Percentiles rank a stretch among this genome's conserved stretches.
Evolutionary conservation across 73 alveolate genomes (phyloP).

Genomic region (Tetrahymena thermophila): DNA sequence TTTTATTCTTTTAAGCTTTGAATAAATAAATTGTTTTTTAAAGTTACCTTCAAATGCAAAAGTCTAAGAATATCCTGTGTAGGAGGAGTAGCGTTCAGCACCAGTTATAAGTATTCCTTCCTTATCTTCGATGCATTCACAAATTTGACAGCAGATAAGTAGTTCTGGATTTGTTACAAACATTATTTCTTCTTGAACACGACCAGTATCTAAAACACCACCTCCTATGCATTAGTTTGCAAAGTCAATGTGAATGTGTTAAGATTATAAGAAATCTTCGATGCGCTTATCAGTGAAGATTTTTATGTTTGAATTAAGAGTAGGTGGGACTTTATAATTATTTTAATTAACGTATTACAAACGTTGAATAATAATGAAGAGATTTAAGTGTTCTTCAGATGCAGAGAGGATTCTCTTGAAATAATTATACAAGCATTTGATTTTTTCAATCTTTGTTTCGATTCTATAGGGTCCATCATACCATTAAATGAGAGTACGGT

Average conservation of each 20-base stretch:
- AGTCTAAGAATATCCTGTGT: slow-evolving; percentile 52
- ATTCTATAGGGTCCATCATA: background rate
- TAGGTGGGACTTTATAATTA: background rate
- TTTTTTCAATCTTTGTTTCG: background rate
- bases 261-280: background rate
- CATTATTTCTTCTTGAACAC: slow-evolving; percentile 76
- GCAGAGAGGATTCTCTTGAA: background rate
- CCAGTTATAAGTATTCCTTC: slow-evolving; percentile 71
- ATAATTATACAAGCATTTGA: background rate
- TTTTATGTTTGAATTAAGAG: background rate
- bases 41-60: slow-evolving; percentile 40
- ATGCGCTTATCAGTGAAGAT: background rate
- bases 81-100: slow-evolving; percentile 57
- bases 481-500: background rate
- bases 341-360: background rate
- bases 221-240: slow-evolving; percentile 83
- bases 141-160: slow-evolving; percentile 37
- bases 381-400: background rate
- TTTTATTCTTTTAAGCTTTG: background rate
- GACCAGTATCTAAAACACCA: slow-evolving; percentile 60
- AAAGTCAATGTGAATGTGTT: slow-evolving; percentile 43
- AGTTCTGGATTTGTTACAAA: slow-evolving; percentile 72
- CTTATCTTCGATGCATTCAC: slow-evolving; percentile 58
- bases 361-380: background rate
- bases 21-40: background rate